Conservation (phyloP, 2,329 filamentous ascomycete genomes). For the Hymenoscyphus infarciens region DNA sequence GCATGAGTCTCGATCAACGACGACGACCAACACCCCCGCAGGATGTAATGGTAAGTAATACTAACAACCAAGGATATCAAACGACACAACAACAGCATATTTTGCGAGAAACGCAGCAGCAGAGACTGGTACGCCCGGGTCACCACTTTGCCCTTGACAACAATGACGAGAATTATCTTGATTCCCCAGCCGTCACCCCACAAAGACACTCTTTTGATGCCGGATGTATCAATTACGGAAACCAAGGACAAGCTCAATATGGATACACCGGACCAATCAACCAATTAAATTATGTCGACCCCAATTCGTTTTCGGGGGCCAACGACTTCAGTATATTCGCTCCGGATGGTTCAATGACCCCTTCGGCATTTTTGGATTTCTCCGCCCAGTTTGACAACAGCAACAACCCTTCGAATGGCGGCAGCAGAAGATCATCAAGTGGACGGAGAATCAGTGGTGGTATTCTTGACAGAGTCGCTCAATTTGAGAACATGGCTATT, state of each 20-base stretch:
- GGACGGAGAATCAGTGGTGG: conserved; percentile 56
- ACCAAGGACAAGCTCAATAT: conserved; percentile 23
- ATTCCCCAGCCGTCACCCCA: conserved; percentile 54
- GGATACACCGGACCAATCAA: conserved; percentile 45
- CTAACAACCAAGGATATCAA: conserved; percentile 54
- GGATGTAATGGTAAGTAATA: conserved; percentile 46
- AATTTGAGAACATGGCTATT: conserved; percentile 53
- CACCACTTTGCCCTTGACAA: conserved; percentile 36
- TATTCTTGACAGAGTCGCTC: conserved; percentile 56
- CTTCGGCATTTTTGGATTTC: conserved; percentile 34
- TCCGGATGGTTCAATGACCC: conserved; percentile 28
- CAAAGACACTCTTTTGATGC: conserved; percentile 51
- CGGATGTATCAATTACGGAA: conserved; percentile 38
- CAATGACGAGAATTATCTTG: conserved; percentile 52
- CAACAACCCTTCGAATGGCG: conserved; percentile 23
- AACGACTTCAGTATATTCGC: conserved; percentile 34
- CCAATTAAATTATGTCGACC: conserved; percentile 37
- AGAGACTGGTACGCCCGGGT: conserved; percentile 78
- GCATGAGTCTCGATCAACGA: conserved; percentile 77
- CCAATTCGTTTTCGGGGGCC: conserved; percentile 29
- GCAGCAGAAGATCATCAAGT: conserved; percentile 32
- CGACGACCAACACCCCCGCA: conserved; percentile 49
- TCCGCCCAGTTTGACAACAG: conserved; percentile 29
- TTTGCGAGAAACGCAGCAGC: conserved; percentile 88
- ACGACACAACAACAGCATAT: conserved; percentile 67